Base-by-base conservation (phyloP, 116 monocot genomes). In the Cymodocea nodosa region DNA sequence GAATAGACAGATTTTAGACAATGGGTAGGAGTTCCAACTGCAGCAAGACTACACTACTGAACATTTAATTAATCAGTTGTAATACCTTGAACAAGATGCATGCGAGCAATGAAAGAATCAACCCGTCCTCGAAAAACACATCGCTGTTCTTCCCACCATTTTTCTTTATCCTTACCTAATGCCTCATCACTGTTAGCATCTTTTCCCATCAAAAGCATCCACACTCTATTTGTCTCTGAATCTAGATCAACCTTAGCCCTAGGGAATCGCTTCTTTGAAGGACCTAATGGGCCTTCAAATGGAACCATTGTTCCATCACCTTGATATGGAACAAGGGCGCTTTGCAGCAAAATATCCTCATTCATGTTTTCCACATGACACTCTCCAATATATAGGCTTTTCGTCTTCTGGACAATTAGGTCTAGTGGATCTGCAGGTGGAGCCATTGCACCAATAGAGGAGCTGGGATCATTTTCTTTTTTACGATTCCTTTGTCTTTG, bases 31-130 rank as follows among this genome's bases (percentile, higher is more conserved):
- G 5, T 12, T 44, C 44, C 1, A 44, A 44, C 44, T 56, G 22
- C 56, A 56, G 56, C 5, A 56, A 56, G 11, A 12, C 19, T 23
- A 56, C 22, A 56, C 13, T 56, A 20, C 12, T 23, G 20, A 61
- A 35, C 37, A 61, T 51, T 25, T 37, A 68, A 49, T 30, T 48
- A 39, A 20, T 64, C 36, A 49, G 8, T 11, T 15, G 15, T 13
- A 44, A 14, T 80, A 95, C 95, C 95, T 87, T 90, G 91, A 48
- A 97, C 81, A 54, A 87, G 79, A 75, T 97, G 85, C 95, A 95
- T 95, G 11, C 87, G 70, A 44, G 87, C 77, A 80, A 90, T 97
- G 78, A 97, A 97, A 62, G 91, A 90, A 57, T 87, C 82, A 6
- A 70, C 74, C 16, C 95, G 83, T 20, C 85, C 87, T 71, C 60